Conservation (phyloP, 78 protist genomes). For the Tieghemostelium lacteum region DNA sequence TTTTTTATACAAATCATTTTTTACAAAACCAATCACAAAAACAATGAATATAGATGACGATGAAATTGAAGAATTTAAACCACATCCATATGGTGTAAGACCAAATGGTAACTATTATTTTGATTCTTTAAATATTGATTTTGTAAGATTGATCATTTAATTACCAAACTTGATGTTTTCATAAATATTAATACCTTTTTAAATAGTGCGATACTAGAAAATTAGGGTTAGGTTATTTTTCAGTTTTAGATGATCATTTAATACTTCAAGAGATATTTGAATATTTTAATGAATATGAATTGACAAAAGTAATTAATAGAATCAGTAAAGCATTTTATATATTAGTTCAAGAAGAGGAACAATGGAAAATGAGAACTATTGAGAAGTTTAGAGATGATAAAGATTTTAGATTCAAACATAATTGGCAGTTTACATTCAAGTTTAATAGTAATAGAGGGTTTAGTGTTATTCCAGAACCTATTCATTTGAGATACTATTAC, state of each 20-base stretch:
- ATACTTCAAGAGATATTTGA: constrained; percentile 27
- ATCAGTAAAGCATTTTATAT: constrained; percentile 54
- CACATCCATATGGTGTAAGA: constrained; percentile 59
- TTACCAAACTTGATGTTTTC: too few species aligned
- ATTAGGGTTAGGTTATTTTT: constrained; percentile 26
- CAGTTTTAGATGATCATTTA: constrained; percentile 29
- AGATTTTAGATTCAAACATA: constrained; percentile 23
- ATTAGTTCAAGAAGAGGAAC: constrained; percentile 57
- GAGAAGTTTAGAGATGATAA: constrained; percentile 31
- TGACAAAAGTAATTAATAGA: background rate
- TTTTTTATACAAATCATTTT: background rate
- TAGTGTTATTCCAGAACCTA: constrained; percentile 3
- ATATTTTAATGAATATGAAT: background rate
- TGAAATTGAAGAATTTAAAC: constrained; percentile 7
- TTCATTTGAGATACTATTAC: constrained; percentile 32
- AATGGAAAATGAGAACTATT: constrained; percentile 48
- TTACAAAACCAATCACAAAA: background rate
- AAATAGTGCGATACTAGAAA: constrained; percentile 11
- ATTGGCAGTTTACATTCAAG: constrained; percentile 50
- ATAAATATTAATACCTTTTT: too few species aligned
- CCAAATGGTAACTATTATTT: constrained; percentile 68
- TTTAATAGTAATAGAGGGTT: background rate
- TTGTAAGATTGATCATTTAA: constrained; percentile 26
- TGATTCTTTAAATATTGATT: constrained; percentile 53
- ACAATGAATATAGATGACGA: background rate